These are phyloP conservation scores for Helianthus tuberosus DNA, from an alignment of 129 eudicot genomes.

Conservation along the genomic window DNA sequence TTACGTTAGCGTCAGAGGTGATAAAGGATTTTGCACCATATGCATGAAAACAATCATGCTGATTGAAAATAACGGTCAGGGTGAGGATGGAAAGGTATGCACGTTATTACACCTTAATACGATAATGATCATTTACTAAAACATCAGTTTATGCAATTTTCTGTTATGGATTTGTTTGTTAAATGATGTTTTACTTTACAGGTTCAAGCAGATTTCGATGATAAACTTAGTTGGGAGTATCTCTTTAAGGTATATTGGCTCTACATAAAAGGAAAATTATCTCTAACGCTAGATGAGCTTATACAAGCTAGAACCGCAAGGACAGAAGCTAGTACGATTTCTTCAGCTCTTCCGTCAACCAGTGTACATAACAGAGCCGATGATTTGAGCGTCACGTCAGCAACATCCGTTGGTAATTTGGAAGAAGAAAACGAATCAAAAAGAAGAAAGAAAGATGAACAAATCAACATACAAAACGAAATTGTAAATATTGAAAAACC, in stretches of 20 bases:
- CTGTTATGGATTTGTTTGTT: not conserved
- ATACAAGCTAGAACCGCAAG: conserved; percentile 67
- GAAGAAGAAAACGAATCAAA: conserved; percentile 47
- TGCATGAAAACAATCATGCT: conserved; percentile 89
- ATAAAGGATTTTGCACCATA: conserved; percentile 87
- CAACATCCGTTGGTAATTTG: conserved; percentile 30
- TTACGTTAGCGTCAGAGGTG: conserved; percentile 79
- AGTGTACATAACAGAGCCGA: conserved; percentile 22
- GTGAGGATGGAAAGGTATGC: conserved; percentile 76
- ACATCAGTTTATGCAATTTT: not conserved
- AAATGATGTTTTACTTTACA: conserved; percentile 30
- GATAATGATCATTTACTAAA: not conserved
- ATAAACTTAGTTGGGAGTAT: conserved; percentile 95
- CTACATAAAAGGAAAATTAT: conserved; percentile 66
- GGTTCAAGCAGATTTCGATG: conserved; percentile 98
- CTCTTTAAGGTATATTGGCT: conserved; percentile 96
- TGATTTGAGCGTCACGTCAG: conserved; percentile 29
- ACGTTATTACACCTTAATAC: not conserved
- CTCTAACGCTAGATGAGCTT: conserved; percentile 69
- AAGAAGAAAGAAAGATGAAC: conserved; percentile 49
- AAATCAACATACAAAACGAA: conserved; percentile 32
- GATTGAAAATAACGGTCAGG: conserved; percentile 84
- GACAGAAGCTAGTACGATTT: conserved; percentile 44
- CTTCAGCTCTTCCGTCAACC: conserved; percentile 15
- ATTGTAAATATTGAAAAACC: conserved; percentile 36